phyloP scores from a whole-genome alignment of 192 early-diverging fungal genomes.

The Phycomyces nitens region DNA sequence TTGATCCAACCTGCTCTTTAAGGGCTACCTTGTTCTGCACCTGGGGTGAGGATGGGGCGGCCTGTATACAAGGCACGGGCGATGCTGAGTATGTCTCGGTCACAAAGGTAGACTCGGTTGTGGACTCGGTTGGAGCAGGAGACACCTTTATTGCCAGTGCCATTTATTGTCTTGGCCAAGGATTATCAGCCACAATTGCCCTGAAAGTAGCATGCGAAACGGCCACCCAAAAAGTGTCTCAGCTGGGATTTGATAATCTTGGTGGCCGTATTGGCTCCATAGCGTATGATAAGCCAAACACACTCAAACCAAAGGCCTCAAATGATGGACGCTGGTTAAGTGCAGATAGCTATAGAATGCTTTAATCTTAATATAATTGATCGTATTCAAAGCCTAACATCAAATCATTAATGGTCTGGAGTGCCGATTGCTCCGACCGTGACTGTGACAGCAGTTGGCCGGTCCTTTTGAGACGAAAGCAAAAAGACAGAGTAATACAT shows the following conservation, averaged over 20 bases:
- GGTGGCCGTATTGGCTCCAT: not conserved
- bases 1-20: not conserved
- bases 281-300: not conserved
- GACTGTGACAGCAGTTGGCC: too few species aligned
- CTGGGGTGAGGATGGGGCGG: slow-evolving; percentile 58
- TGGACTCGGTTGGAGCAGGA: slow-evolving; percentile 53
- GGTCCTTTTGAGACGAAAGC: too few species aligned
- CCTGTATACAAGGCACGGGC: slow-evolving; percentile 35
- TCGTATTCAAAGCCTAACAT: too few species aligned
- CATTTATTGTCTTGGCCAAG: slow-evolving; percentile 37
- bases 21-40: slow-evolving; percentile 63
- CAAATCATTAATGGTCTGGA: too few species aligned
- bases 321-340: too few species aligned
- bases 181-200: slow-evolving; percentile 18
- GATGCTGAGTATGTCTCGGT: slow-evolving; percentile 33
- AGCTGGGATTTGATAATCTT: slow-evolving; percentile 44
- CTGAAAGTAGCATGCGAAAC: slow-evolving; percentile 44
- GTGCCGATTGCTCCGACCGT: too few species aligned
- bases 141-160: slow-evolving; percentile 56
- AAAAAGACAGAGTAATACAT: too few species aligned
- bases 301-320: not conserved
- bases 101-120: slow-evolving; percentile 17
- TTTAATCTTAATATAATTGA: too few species aligned
- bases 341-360: too few species aligned
- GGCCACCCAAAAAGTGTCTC: slow-evolving; percentile 46